Base-by-base conservation (phyloP, 192 early-diverging fungal genomes). In the Tieghemiomyces parasiticus region DNA sequence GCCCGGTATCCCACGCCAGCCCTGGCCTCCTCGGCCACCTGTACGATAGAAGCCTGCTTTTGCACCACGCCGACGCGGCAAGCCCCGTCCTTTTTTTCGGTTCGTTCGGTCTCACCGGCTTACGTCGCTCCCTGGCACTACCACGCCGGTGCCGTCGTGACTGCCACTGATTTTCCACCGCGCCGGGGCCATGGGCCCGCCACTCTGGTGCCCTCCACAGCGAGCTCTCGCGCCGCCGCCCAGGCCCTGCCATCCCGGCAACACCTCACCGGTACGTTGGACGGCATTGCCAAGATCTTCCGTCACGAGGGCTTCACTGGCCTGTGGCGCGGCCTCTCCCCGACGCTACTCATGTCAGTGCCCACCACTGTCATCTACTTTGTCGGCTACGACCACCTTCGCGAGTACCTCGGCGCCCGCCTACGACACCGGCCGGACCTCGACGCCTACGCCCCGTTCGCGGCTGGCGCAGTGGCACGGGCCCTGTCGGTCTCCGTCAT, bases 321-420 rank as follows among this genome's bases (percentile, higher is more conserved):
- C 10, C 76, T 98, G 46, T 98, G 89, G 88, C 73, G 87, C 53
- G 93, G 95, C 0, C 72, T 98, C 34, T 74, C 80, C 26, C 90
- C 95, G 1, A 88, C 92, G 6, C 67, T 98, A 60, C 74, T 85
- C 31, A 92, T 94, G 78, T 91, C 91, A 4, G 77, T 89, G 1
- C 95, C 95, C 0, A 81, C 90, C 1, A 95, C 91, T 0, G 81
- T 92, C 31, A 81, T 95, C 29, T 97, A 97, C 67, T 97, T 92
- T 74, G 81, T 91, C 2, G 95, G 92, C 12, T 97, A 97, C 65
- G 95, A 97, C 68, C 75, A 82, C 32, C 63, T 94, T 28, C 77
- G 88, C 47, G 85, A 87, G 61, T 60, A 66, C 47, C 60, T 74
- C 53, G 67, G 61, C 32, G 60, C 26, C 61, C 46, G 50, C 29